Evolutionary conservation across 2,329 filamentous ascomycete genomes (phyloP), one percentile per base, ranked within the genome.

Genomic region (Ophiosphaerella herpotricha): DNA sequence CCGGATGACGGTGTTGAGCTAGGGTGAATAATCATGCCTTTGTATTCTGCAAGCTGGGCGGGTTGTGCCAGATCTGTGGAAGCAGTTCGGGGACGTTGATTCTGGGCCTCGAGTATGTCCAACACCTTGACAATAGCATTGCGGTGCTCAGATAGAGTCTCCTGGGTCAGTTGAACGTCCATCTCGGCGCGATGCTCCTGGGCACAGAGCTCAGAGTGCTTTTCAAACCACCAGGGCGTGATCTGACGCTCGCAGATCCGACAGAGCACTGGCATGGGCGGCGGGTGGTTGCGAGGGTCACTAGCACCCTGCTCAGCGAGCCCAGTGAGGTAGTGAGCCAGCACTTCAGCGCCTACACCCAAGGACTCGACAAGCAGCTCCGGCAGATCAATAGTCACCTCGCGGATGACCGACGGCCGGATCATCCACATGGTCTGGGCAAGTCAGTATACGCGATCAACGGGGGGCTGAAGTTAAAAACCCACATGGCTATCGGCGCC

Each of bases 181-280:
- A 97, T 95, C 71, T 99, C 94, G 0, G 94, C 93, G 43, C 89
- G 87, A 69, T 99, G 94, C 71, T 99, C 94, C 70, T 97, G 92
- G 47, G 97, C 80, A 68, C 94, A 99, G 16, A 97, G 78, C 65
- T 99, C 95, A 2, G 93, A 96, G 71, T 99, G 94, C 74, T 97
- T 99, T 75, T 99, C 94, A 63, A 99, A 99, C 95, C 94, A 99
- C 94, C 94, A 99, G 0, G 93, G 91, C 4, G 91, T 91, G 53
- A 99, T 97, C 55, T 97, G 91, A 46, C 94, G 90, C 71, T 99
- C 94, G 73, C 94, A 99, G 47, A 99, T 97, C 44, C 94, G 91
- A 73, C 94, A 99, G 13, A 99, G 83, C 4, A 97, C 88, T 0
- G 91, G 90, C 9, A 86, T 80, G 0, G 93, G 91, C 2, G 91